Conservation (phyloP, 108 stramenopile species). For the Asterionellopsis glacialis region DNA sequence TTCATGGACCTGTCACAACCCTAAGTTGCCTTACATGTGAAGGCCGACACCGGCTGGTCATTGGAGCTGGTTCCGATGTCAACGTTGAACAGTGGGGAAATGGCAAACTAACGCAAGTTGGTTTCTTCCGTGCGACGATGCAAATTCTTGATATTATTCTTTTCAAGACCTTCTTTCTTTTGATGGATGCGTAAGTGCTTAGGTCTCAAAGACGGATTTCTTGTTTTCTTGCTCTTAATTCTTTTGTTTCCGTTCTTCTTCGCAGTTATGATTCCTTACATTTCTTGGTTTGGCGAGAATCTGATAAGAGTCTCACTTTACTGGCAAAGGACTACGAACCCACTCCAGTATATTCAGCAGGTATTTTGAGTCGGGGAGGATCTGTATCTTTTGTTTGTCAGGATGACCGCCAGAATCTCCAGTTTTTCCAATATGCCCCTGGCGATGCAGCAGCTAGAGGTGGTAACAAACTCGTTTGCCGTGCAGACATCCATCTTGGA, state of each 20-base stretch:
- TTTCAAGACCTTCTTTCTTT: slow-evolving; percentile 79
- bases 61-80: slow-evolving; percentile 83
- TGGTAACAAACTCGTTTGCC: slow-evolving; percentile 87
- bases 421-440: slow-evolving; percentile 92
- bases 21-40: slow-evolving; percentile 70
- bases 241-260: slow-evolving; percentile 9
- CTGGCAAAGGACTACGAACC: slow-evolving; percentile 87
- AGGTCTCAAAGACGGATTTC: slow-evolving; percentile 5
- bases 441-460: slow-evolving; percentile 85
- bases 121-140: slow-evolving; percentile 87
- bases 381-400: slow-evolving; percentile 77
- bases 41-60: slow-evolving; percentile 61
- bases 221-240: background rate
- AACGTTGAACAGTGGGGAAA: slow-evolving; percentile 87
- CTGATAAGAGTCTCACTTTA: slow-evolving; percentile 82
- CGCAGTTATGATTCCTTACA: slow-evolving; percentile 72
- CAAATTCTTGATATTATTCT: slow-evolving; percentile 71
- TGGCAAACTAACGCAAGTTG: slow-evolving; percentile 80
- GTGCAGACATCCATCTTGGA: slow-evolving; percentile 88
- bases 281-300: slow-evolving; percentile 86
- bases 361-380: slow-evolving; percentile 74
- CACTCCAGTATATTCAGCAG: slow-evolving; percentile 75
- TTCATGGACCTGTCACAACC: slow-evolving; percentile 75
- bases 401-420: slow-evolving; percentile 83
- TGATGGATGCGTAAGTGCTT: slow-evolving; percentile 49